Evolutionary conservation across 139 green algal species (phyloP), one percentile per base, ranked within the genome.

Genomic region (Deuterostichococcus epilithicus): DNA sequence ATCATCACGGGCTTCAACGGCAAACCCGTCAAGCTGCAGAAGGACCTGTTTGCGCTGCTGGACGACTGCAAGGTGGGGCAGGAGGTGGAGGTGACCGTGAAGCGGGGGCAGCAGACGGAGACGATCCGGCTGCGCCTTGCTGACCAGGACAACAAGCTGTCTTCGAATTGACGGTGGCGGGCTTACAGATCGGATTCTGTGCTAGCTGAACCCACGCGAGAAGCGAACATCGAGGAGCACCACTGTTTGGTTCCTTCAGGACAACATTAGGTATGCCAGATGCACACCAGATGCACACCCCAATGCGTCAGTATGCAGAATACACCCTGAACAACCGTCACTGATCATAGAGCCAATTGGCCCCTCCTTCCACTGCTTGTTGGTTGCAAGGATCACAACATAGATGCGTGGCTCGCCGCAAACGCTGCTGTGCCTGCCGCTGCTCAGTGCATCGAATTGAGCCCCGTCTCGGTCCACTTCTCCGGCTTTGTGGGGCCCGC

Each of bases 31-130:
- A 80, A 76, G 35, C 70, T 72, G 22, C 81, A 91, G 59, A 82
- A 84, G 1, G 87, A 92, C 47, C 77, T 94, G 38, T 86, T 91
- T 59, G 81, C 78, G 38, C 76, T 69, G 1, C 83, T 94, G 60
- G 90, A 94, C 67, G 78, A 85, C 30, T 86, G 86, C 68, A 76
- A 81, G 22, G 44, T 90, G 3, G 86, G 86, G 10, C 34, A 79
- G 32, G 72, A 66, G 33, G 37, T 73, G 45, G 58, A 72, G 32
- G 25, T 89, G 0, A 33, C 66, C 1, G 77, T 90, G 6, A 77
- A 58, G 38, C 78, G 89, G 44, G 81, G 70, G 3, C 84, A 85
- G 70, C 39, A 84, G 22, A 36, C 39, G 38, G 63, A 63, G 52
- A 63, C 52, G 18, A 63, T 63, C 52, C 52, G 52, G 52, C 18